phyloP scores from a whole-genome alignment of 78 protist genomes.

The Dictyostelium firmibasis region DNA sequence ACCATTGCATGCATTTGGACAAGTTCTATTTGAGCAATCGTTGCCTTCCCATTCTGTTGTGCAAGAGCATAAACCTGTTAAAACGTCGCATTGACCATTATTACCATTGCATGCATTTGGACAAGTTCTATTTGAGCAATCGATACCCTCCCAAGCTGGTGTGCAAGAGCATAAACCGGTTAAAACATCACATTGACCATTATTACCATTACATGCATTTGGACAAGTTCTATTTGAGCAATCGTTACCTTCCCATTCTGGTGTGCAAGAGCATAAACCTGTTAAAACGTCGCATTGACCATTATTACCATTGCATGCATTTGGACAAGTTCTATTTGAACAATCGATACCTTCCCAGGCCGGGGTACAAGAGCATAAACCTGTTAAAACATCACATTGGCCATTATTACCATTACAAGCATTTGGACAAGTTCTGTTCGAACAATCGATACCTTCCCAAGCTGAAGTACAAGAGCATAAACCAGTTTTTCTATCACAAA shows the following conservation, averaged over 20 bases:
- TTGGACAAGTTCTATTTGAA: conserved; percentile 1
- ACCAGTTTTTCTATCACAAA: neutral
- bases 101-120: neutral
- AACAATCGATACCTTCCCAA: neutral
- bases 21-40: neutral
- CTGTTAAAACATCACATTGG: neutral
- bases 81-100: neutral
- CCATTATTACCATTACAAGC: neutral
- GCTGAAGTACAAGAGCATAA: neutral
- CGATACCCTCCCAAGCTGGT: neutral
- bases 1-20: neutral
- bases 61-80: neutral
- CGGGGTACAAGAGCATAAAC: neutral
- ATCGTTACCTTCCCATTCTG: neutral
- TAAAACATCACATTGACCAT: neutral
- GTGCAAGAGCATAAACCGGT: neutral
- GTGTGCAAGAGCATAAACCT: neutral
- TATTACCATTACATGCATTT: neutral
- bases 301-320: neutral
- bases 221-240: neutral
- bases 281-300: neutral
- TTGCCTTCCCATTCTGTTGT: neutral
- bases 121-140: neutral
- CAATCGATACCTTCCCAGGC: neutral
- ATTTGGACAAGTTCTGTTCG: neutral